Conservation (phyloP, 176 grass and related monocot species). For the Lolium perenne region DNA sequence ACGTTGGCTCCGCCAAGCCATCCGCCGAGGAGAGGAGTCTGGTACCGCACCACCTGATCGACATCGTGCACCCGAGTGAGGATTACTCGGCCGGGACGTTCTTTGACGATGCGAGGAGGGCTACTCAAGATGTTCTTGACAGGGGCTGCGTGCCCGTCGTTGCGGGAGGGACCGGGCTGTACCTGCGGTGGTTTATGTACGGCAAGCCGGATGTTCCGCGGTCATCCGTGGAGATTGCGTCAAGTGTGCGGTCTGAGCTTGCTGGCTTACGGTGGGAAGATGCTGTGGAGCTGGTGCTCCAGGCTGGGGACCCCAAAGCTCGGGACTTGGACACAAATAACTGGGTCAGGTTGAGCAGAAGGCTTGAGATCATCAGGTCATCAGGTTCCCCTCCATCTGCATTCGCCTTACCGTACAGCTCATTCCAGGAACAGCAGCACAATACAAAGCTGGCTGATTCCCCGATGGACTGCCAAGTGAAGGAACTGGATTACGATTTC, state of each 20-base stretch:
- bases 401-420: conserved; percentile 63
- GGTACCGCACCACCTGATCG: conserved; percentile 68
- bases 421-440: conserved; percentile 40
- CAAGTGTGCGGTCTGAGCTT: conserved; percentile 62
- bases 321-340: conserved; percentile 57
- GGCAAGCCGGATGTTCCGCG: conserved; percentile 79
- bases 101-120: conserved; percentile 61
- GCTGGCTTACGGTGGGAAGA: conserved; percentile 63
- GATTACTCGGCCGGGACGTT: conserved; percentile 84
- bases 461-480: neutral
- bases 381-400: conserved; percentile 67
- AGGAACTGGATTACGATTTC: conserved; percentile 69
- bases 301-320: conserved; percentile 70
- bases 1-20: conserved; percentile 81
- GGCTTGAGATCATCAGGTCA: conserved; percentile 74
- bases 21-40: conserved; percentile 34
- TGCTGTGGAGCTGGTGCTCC: conserved; percentile 69
- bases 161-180: conserved; percentile 77
- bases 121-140: conserved; percentile 51
- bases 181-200: conserved; percentile 85
- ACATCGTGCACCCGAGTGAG: conserved; percentile 60
- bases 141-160: conserved; percentile 61
- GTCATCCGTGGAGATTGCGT: conserved; percentile 42
- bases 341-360: conserved; percentile 68
- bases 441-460: neutral